Percentiles rank a stretch among this genome's conserved stretches.
phyloP scores from a whole-genome alignment of 805 yeast species.

The Monosporozyma aquatica region DNA sequence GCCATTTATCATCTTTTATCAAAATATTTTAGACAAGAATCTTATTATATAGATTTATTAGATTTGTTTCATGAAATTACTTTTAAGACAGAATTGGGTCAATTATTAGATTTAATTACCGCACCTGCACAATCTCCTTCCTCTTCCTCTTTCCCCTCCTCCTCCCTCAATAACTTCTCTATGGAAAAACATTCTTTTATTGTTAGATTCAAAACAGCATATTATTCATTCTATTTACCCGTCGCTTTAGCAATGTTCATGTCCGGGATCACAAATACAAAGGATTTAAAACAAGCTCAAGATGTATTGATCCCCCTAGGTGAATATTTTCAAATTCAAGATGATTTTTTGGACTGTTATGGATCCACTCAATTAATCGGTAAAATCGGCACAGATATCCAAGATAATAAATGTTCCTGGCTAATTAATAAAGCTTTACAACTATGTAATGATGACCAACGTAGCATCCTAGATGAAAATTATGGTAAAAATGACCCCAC shows the following conservation, averaged over 20 bases:
- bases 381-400: constrained; percentile 96
- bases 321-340: constrained; percentile 97
- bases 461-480: constrained; percentile 71
- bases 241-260: constrained; percentile 94
- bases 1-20: constrained; percentile 83
- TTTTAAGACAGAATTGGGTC: constrained; percentile 96
- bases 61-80: constrained; percentile 97
- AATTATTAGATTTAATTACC: constrained; percentile 86
- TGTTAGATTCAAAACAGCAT: constrained; percentile 94
- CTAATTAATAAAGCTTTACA: constrained; percentile 86
- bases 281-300: constrained; percentile 78
- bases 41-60: constrained; percentile 78
- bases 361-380: constrained; percentile 98
- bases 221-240: constrained; percentile 93
- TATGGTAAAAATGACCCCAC: constrained; percentile 83
- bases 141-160: too few species aligned
- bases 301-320: constrained; percentile 90
- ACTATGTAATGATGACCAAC: constrained; percentile 62
- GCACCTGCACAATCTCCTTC: too few species aligned
- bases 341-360: constrained; percentile 91
- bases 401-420: constrained; percentile 99
- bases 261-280: constrained; percentile 64
- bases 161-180: constrained; percentile 76
- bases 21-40: constrained; percentile 74
- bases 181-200: constrained; percentile 88